Evolutionary conservation across 176 grass and related monocot genomes (phyloP), one percentile per base, ranked within the genome.

Genomic region (Eremochloa ophiuroides): DNA sequence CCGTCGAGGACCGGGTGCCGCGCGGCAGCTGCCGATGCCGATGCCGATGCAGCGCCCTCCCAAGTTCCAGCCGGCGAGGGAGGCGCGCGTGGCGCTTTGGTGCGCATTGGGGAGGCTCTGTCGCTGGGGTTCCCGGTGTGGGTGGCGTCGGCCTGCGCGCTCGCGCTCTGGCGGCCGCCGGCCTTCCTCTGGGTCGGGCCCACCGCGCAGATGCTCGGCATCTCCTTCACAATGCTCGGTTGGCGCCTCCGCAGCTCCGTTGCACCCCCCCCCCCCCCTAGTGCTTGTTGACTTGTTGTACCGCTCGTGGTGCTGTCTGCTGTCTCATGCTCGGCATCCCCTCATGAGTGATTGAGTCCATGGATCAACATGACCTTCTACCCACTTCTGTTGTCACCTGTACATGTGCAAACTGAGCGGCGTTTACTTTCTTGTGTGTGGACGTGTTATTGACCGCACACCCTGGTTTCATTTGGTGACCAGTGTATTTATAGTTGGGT

Each of bases 221-320:
- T 97, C 69, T 91, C 87, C 42, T 69, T 97, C 80, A 94, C 92
- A n/a, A 94, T 97, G 92, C 92, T 94, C 4, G 91, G 94, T 94
- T 10, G 43, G 58, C 53, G 25, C 43, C n/a, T 29, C 59, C 26
- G 10, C 25, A 27, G 2, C 1, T 70, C 12, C 15, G 16, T 51
- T 20, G n/a, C n/a, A n/a, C n/a, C n/a, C n/a, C n/a, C n/a, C n/a
- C 27, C n/a, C 14, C 14, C 0, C 42, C 22, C 37, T 77, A 58
- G 26, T 62, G 6, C 53, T 7, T 20, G 50, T 58, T n/a, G n/a
- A n/a, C 39, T 15, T 20, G 6, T 28, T 20, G 39, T 37, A 10
- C 28, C 39, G 16, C 26, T 33, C 43, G 3, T 73, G 27, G 16
- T 48, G 42, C 12, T 25, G 10, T 69, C 3, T n/a, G n/a, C n/a